Conservation (phyloP, 73 alveolate genomes). For the Stentor roeselii region DNA sequence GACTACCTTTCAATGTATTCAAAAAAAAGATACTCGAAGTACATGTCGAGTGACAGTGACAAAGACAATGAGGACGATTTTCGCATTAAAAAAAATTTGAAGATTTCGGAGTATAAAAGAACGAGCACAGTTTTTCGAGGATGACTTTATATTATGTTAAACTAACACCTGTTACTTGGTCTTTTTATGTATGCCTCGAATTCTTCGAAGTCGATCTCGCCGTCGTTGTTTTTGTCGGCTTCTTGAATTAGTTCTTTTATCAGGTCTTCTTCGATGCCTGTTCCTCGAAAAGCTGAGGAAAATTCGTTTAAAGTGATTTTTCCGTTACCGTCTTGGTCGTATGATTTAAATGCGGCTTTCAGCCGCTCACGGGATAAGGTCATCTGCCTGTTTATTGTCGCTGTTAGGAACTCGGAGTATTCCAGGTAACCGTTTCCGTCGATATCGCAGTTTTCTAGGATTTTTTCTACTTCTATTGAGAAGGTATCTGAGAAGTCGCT, state of each 20-base stretch:
- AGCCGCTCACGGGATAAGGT: constrained; percentile 37
- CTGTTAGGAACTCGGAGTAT: constrained; percentile 47
- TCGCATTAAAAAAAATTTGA: too few relatives aligned
- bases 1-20: too few relatives aligned
- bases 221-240: neutral
- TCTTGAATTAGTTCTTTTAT: neutral
- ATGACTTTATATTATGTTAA: too few relatives aligned
- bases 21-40: too few relatives aligned
- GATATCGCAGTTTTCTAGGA: constrained; percentile 45
- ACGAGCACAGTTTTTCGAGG: too few relatives aligned
- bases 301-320: neutral
- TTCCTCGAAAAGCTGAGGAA: neutral
- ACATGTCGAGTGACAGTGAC: too few relatives aligned
- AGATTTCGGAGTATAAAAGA: too few relatives aligned
- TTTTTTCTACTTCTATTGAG: constrained; percentile 31
- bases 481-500: constrained; percentile 27
- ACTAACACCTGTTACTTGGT: too few relatives aligned
- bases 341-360: constrained; percentile 44
- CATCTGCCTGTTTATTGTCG: constrained; percentile 44
- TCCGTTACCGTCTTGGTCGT: constrained; percentile 50
- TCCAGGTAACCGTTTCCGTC: constrained; percentile 53
- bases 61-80: too few relatives aligned
- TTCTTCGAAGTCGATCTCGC: neutral
- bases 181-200: neutral
- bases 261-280: neutral